These are phyloP conservation scores for Stemphylium lycopersici DNA, from an alignment of 2,329 filamentous ascomycete species.

Conservation along the genomic window DNA sequence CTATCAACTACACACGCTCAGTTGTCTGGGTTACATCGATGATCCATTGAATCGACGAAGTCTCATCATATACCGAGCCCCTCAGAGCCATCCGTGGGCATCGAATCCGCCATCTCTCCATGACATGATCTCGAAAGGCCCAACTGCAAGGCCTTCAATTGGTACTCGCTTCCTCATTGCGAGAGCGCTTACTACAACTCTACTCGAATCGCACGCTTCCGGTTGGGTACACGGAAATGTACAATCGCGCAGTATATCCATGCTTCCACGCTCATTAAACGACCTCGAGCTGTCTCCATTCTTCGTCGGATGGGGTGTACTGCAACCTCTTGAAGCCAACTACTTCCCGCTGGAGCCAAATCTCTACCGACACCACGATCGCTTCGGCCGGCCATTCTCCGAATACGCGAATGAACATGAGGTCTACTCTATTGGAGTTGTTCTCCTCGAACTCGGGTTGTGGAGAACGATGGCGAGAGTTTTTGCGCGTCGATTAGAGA, in stretches of 20 bases:
- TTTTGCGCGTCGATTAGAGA: constrained; percentile 18
- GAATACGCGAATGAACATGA: constrained; percentile 57
- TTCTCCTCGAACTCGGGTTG: constrained; percentile 60
- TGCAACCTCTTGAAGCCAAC: constrained; percentile 3
- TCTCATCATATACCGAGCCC: constrained; percentile 17
- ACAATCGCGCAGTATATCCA: constrained; percentile 15
- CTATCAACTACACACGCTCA: constrained; percentile 19
- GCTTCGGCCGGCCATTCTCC: constrained; percentile 55
- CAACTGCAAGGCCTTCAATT: constrained; percentile 5
- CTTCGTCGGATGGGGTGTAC: constrained; percentile 21
- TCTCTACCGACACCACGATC: constrained; percentile 58
- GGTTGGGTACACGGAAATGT: constrained; percentile 21
- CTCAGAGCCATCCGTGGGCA: constrained; percentile 20
- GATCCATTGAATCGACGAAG: constrained; percentile 16
- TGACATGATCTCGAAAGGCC: constrained; percentile 13
- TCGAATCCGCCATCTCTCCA: constrained; percentile 17
- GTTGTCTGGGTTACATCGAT: constrained; percentile 22
- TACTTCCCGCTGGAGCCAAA: constrained; percentile 39
- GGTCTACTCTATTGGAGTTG: constrained; percentile 62
- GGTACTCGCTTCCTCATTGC: constrained; percentile 14
- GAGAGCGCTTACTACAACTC: constrained; percentile 12
- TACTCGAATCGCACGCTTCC: constrained; percentile 18
- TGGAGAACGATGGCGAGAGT: constrained; percentile 43
- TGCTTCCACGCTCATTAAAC: constrained; percentile 16
- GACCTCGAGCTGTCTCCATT: constrained; percentile 17